These are phyloP conservation scores for Colletotrichum chrysophilum DNA, from an alignment of 2,329 filamentous ascomycete genomes.

Conservation along the genomic window DNA sequence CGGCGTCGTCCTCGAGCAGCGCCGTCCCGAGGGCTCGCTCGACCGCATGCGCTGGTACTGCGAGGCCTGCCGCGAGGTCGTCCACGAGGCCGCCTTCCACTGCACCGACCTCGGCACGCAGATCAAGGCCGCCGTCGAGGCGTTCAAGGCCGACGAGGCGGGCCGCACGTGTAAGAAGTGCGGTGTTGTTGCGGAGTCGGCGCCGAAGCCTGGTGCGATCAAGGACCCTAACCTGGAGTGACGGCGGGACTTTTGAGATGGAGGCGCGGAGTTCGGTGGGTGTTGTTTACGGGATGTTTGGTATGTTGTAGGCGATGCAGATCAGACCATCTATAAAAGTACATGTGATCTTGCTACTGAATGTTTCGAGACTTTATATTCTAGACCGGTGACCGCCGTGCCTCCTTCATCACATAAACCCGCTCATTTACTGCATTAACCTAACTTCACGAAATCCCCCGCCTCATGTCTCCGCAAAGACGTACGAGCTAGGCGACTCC, in stretches of 20 bases:
- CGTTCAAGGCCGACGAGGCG: constrained; percentile 71
- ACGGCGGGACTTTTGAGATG: neutral
- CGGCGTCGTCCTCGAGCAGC: constrained; percentile 91
- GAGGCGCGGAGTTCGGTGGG: neutral
- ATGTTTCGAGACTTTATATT: neutral
- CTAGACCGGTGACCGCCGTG: neutral
- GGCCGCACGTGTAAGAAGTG: constrained; percentile 80
- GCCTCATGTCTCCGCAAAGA: constrained; percentile 73
- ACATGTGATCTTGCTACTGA: constrained; percentile 4
- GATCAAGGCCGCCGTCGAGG: constrained; percentile 89
- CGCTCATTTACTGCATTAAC: neutral
- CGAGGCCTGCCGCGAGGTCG: constrained; percentile 68
- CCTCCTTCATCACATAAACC: neutral
- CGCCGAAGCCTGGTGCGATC: constrained; percentile 66
- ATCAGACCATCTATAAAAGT: constrained; percentile 4
- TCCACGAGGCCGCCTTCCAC: constrained; percentile 87
- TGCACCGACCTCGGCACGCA: constrained; percentile 91
- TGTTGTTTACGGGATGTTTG: neutral
- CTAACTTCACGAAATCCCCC: neutral
- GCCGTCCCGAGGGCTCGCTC: constrained; percentile 69
- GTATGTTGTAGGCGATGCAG: constrained; percentile 4
- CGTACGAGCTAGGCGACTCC: constrained; percentile 79
- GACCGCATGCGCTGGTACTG: constrained; percentile 96
- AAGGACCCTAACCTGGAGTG: constrained; percentile 61
- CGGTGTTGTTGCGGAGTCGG: constrained; percentile 75